Percentiles rank a stretch among this genome's conserved stretches.
Evolutionary conservation across 257 asterid genomes (phyloP).

Genomic region (Jacaranda mimosifolia): DNA sequence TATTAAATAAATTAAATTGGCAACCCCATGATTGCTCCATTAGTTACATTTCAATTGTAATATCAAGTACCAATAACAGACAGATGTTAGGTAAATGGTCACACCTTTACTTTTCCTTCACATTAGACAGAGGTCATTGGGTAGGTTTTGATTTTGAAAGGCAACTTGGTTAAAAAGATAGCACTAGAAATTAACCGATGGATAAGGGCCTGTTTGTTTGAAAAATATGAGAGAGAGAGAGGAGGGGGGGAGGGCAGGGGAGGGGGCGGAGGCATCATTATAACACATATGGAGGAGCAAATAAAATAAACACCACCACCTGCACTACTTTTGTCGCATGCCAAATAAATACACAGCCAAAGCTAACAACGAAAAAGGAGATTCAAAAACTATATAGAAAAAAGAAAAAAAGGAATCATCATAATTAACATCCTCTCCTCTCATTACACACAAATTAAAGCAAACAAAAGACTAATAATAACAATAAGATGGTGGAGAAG

Average conservation of each 20-base stretch:
- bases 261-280: neutral
- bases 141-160: conserved; percentile 12
- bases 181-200: neutral
- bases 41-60: too few relatives aligned
- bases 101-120: neutral
- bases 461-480: conserved; percentile 40
- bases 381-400: neutral
- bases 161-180: neutral
- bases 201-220: neutral
- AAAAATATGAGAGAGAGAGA: neutral
- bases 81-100: neutral
- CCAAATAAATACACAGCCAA: conserved; percentile 31
- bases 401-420: neutral
- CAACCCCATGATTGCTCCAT: too few relatives aligned
- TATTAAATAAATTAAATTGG: too few relatives aligned
- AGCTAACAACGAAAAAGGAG: neutral
- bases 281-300: neutral
- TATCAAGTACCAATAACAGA: neutral
- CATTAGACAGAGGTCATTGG: neutral
- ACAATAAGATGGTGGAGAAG: neutral
- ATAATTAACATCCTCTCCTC: conserved; percentile 37
- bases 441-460: conserved; percentile 42
- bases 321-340: conserved; percentile 18
- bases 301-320: conserved; percentile 21
- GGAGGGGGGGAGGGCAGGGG: neutral